Evolutionary conservation across 345 rosid genomes (phyloP), one percentile per base, ranked within the genome.

Genomic region (Citrus trifoliata): DNA sequence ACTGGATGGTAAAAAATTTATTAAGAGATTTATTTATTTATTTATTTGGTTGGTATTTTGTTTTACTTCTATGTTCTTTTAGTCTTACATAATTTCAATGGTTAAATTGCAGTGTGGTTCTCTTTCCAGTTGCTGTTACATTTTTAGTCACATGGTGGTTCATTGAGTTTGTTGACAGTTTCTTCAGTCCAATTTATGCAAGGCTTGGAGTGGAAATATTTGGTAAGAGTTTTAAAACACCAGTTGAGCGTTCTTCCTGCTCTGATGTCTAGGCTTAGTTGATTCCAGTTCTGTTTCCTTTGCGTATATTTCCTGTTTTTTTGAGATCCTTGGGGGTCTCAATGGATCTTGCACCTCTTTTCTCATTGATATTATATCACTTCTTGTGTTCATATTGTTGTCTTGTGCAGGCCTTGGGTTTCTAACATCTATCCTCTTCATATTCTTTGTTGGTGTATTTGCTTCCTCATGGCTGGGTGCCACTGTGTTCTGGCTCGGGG

Each of bases 131-230:
- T 79, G 94, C 98, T 59, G 91, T 92, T 73, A 94, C 98, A 7
- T 94, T 94, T 83, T 83, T 92, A 42, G 76, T 92, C 82, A 94
- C 95, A 35, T 90, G 92, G 97, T 94, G 97, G 94, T 94, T 94
- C 79, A 84, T 94, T 59, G 85, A 90, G 83, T 92, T 94, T 80
- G 93, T 92, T 74, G 97, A 94, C 85, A 88, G 97, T 67, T 94
- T 93, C 88, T 93, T 93, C 81, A 90, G 95, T 81, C 97, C 97
- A 51, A 79, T 93, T 67, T 93, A 92, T 82, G 93, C 82, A 40
- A 88, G 86, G 74, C 95, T 92, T 81, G 95, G 97, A 53, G 32
- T 90, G 69, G 93, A 93, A 80, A 84, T 93, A 77, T 93, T 93
- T 74, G 97, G 98, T 93, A 85, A 86, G 91, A 76, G 25, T 71